Percentiles rank a stretch among this genome's conserved stretches.
phyloP scores from a whole-genome alignment of 192 early-diverging fungal species.

The Coemansia sp. region DNA sequence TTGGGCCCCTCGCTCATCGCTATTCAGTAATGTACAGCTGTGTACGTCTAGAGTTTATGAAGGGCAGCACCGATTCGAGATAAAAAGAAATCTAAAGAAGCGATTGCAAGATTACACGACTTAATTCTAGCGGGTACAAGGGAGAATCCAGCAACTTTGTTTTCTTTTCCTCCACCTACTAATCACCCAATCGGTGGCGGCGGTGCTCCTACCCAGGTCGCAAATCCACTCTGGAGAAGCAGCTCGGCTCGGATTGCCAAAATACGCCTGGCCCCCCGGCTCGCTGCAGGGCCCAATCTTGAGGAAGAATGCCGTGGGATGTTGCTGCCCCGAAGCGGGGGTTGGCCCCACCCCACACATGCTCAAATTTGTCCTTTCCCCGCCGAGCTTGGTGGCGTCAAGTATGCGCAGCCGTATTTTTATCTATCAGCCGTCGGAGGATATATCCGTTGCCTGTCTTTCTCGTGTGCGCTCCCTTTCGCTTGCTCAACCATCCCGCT shows the following conservation, averaged over 20 bases:
- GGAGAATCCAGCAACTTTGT: background rate
- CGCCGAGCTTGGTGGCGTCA: background rate
- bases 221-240: background rate
- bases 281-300: background rate
- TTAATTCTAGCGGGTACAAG: background rate
- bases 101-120: background rate
- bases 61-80: background rate
- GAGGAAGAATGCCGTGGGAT: background rate
- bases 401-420: background rate
- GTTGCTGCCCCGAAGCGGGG: background rate
- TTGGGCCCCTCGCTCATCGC: slow-evolving; percentile 51
- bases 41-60: background rate
- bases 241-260: background rate
- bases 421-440: background rate
- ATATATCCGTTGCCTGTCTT: background rate
- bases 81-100: background rate
- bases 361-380: background rate
- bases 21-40: background rate
- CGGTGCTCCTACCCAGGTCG: too few relatives aligned
- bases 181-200: background rate
- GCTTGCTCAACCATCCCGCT: background rate
- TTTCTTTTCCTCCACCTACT: background rate
- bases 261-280: background rate
- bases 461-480: background rate
- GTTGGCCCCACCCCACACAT: background rate